phyloP scores from a whole-genome alignment of 1,284 basidiomycete genomes.

The Schizopora paradoxa region DNA sequence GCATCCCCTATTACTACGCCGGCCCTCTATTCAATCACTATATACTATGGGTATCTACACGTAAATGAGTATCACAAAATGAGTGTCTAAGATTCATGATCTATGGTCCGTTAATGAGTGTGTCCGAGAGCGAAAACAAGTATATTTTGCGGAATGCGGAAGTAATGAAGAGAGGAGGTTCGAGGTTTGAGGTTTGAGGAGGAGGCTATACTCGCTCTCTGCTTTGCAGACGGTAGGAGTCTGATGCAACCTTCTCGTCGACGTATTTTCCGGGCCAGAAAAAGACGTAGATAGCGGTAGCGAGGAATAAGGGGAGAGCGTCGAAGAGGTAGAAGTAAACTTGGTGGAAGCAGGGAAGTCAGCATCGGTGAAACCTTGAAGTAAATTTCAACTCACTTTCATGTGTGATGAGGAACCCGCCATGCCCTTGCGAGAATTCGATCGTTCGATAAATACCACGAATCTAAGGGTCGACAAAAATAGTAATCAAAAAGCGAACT shows the following conservation, averaged over 20 bases:
- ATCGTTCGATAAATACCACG: constrained; percentile 34
- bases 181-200: neutral
- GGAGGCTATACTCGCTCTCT: neutral
- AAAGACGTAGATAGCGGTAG: constrained; percentile 23
- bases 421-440: constrained; percentile 34
- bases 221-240: neutral
- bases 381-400: constrained; percentile 22
- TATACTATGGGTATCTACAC: no score
- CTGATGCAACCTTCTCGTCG: neutral
- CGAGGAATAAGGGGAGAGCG: constrained; percentile 29
- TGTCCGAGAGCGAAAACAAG: no score
- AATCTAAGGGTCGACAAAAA: constrained; percentile 21
- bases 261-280: constrained; percentile 20
- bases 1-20: no score
- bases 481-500: neutral
- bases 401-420: constrained; percentile 33
- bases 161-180: neutral
- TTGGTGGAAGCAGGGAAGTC: neutral
- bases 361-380: neutral
- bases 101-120: no score
- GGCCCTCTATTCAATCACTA: no score
- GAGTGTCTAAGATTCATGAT: no score
- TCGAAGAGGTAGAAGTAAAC: constrained; percentile 32
- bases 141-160: no score
- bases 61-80: no score